These are phyloP conservation scores for Pseudocercospora vitis DNA, from an alignment of 2,329 filamentous ascomycete species.

Conservation along the genomic window DNA sequence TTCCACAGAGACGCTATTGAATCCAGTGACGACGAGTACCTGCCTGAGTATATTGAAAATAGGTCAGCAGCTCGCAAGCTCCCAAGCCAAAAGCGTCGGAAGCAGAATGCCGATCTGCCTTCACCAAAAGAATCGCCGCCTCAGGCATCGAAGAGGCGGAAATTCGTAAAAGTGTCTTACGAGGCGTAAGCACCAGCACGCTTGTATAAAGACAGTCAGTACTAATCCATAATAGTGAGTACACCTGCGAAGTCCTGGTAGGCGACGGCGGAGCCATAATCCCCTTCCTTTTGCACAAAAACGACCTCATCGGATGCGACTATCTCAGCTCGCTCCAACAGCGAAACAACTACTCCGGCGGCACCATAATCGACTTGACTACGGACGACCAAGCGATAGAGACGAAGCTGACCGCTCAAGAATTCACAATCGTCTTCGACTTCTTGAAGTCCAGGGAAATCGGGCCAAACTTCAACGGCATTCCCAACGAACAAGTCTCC, in stretches of 20 bases:
- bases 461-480: conserved; percentile 16
- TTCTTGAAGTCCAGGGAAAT: conserved; percentile 19
- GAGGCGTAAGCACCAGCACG: background rate
- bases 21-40: no score
- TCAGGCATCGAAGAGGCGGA: no score
- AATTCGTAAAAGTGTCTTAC: no score
- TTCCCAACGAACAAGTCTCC: conserved; percentile 1
- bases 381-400: conserved; percentile 8
- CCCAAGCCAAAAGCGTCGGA: no score
- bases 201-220: background rate
- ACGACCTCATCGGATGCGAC: conserved; percentile 5
- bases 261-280: background rate
- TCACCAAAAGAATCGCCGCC: no score
- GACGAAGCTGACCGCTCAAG: background rate
- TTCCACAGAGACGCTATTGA: no score
- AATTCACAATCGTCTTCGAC: conserved; percentile 8
- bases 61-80: no score
- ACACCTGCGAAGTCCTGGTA: conserved; percentile 9
- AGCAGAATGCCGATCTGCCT: no score
- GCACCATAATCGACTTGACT: conserved; percentile 13
- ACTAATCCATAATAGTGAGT: conserved; percentile 1
- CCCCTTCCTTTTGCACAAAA: background rate
- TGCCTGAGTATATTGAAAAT: no score
- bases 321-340: conserved; percentile 7
- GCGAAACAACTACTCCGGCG: background rate